Conservation (phyloP, 257 asterid genomes). For the Fraxinus cuspidata region DNA sequence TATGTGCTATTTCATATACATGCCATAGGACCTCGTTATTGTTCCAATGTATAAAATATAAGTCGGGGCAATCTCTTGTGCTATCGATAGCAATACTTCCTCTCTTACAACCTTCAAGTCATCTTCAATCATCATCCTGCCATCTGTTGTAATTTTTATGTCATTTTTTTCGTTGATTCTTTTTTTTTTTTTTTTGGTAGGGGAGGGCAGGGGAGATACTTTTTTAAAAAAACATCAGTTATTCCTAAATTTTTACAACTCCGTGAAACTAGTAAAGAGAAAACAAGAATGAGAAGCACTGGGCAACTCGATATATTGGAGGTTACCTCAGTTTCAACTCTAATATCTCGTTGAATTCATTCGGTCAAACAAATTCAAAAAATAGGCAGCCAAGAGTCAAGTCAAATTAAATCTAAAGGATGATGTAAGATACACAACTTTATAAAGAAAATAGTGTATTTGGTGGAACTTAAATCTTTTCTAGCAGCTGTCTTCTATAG, state of each 20-base stretch:
- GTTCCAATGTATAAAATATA: neutral
- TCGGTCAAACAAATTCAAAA: neutral
- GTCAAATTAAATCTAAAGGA: neutral
- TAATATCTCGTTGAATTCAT: neutral
- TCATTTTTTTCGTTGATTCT: neutral
- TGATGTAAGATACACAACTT: neutral
- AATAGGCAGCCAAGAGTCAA: neutral
- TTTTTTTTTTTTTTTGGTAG: neutral
- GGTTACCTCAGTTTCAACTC: neutral
- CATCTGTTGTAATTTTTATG: neutral
- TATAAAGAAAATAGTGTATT: neutral
- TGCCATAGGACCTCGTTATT: neutral
- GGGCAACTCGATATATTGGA: neutral
- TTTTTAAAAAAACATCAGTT: neutral
- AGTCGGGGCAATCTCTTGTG: neutral
- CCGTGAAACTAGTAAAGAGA: neutral
- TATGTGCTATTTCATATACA: neutral
- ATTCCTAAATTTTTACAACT: neutral
- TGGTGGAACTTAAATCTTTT: neutral
- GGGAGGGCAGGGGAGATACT: neutral
- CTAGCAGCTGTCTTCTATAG: neutral
- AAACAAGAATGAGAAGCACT: neutral
- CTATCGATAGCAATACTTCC: neutral
- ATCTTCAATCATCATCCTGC: neutral
- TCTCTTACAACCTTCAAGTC: neutral